Conservation (phyloP, 345 rosid genomes). For the Laguncularia racemosa region DNA sequence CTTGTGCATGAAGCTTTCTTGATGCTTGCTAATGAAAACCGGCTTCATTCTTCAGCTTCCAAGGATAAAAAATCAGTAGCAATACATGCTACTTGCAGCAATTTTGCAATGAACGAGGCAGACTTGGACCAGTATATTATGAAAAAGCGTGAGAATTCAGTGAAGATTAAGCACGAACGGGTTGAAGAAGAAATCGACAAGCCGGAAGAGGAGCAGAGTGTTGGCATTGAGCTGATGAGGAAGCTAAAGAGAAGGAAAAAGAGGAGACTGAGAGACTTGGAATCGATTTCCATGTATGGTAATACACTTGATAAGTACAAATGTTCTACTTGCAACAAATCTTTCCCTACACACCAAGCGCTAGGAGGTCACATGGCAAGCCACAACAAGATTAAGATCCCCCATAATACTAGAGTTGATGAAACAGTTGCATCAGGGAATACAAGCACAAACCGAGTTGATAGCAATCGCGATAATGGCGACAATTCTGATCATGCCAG, state of each 20-base stretch:
- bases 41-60: too few relatives aligned
- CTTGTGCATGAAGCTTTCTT: neutral
- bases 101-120: too few relatives aligned
- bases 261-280: slow-evolving; percentile 10
- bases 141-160: too few relatives aligned
- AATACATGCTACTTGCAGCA: too few relatives aligned
- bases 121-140: too few relatives aligned
- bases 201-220: too few relatives aligned
- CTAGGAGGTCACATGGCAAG: slow-evolving; percentile 30
- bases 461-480: too few relatives aligned
- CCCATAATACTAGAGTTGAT: neutral
- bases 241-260: slow-evolving; percentile 5
- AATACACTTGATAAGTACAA: neutral
- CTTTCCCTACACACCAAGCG: slow-evolving; percentile 30
- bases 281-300: neutral
- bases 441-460: too few relatives aligned
- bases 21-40: slow-evolving; percentile 10
- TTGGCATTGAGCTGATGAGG: neutral
- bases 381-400: slow-evolving; percentile 22
- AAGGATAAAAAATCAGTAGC: too few relatives aligned
- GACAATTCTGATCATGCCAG: too few relatives aligned
- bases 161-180: too few relatives aligned
- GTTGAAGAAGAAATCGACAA: neutral
- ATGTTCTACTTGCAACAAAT: slow-evolving; percentile 24
- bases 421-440: slow-evolving; percentile 17